phyloP scores from a whole-genome alignment of 202 grass and related monocot genomes.

The Panicum hallii region DNA sequence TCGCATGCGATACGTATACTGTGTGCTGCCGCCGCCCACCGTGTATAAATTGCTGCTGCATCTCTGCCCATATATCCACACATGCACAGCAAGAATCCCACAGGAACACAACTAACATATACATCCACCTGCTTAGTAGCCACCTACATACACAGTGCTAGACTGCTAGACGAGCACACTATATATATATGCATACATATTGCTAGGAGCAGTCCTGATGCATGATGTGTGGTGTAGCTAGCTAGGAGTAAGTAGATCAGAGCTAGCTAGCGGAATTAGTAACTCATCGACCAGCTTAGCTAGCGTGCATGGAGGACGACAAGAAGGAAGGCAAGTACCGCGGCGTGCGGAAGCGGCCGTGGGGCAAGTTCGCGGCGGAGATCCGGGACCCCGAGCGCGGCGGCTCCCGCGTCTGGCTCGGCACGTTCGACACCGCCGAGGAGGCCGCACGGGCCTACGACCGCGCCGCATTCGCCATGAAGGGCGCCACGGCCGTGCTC shows the following conservation, averaged over 20 bases:
- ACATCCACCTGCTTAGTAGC: too few relatives aligned
- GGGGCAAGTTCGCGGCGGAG: constrained; percentile 79
- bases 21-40: constrained; percentile 9
- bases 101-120: too few relatives aligned
- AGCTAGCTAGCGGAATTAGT: too few relatives aligned
- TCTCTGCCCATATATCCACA: not conserved
- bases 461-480: constrained; percentile 65
- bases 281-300: too few relatives aligned
- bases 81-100: not conserved
- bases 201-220: too few relatives aligned
- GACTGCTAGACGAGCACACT: not conserved
- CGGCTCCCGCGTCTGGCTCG: constrained; percentile 71
- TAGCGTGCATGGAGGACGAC: constrained; percentile 49
- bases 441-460: constrained; percentile 73
- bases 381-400: constrained; percentile 76
- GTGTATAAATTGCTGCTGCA: constrained; percentile 45
- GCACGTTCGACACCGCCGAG: constrained; percentile 79
- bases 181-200: too few relatives aligned
- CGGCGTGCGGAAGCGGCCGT: constrained; percentile 72
- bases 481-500: constrained; percentile 62
- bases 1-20: not conserved
- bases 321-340: constrained; percentile 68
- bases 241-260: too few relatives aligned
- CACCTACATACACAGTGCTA: not conserved
- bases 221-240: too few relatives aligned